Conservation (phyloP, 495 filamentous ascomycete genomes). For the Penicillium simplicissimum region DNA sequence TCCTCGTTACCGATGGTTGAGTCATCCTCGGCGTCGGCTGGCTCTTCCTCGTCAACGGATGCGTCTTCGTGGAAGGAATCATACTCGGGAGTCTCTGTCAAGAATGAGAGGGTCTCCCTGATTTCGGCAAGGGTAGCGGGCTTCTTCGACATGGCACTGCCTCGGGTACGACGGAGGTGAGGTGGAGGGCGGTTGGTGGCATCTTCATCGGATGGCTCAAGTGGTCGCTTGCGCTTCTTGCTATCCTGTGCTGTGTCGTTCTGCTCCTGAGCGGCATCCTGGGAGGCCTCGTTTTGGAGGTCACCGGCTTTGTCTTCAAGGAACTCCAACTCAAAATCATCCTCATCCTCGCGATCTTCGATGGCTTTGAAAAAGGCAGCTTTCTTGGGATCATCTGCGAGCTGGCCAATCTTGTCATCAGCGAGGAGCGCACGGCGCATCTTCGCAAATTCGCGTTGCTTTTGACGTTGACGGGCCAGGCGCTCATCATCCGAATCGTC, state of each 20-base stretch:
- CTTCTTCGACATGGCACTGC: conserved; percentile 54
- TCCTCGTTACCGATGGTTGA: conserved; percentile 33
- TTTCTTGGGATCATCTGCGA: conserved; percentile 89
- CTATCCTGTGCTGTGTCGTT: conserved; percentile 24
- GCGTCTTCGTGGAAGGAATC: conserved; percentile 50
- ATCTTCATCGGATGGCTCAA: conserved; percentile 45
- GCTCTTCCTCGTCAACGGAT: conserved; percentile 41
- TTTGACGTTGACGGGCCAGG: conserved; percentile 72
- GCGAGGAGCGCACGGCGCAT: conserved; percentile 87
- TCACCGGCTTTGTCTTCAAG: conserved; percentile 54
- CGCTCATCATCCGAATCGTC: conserved; percentile 86
- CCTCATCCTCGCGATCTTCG: conserved; percentile 78
- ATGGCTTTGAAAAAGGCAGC: conserved; percentile 86
- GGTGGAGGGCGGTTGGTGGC: conserved; percentile 59
- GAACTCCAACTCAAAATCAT: conserved; percentile 77
- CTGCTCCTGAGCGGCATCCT: conserved; percentile 38
- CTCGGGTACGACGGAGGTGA: conserved; percentile 64
- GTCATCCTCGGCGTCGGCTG: conserved; percentile 36
- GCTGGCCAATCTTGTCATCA: conserved; percentile 88
- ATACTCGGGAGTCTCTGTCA: conserved; percentile 74
- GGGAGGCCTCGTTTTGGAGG: conserved; percentile 46
- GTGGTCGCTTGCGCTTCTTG: conserved; percentile 58
- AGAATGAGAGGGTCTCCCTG: conserved; percentile 73
- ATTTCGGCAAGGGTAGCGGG: conserved; percentile 75
- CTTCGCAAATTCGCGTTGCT: conserved; percentile 83